Evolutionary conservation across 352 stramenopile genomes (phyloP), one percentile per base, ranked within the genome.

Genomic region (Phytopythium chamaehyphon): DNA sequence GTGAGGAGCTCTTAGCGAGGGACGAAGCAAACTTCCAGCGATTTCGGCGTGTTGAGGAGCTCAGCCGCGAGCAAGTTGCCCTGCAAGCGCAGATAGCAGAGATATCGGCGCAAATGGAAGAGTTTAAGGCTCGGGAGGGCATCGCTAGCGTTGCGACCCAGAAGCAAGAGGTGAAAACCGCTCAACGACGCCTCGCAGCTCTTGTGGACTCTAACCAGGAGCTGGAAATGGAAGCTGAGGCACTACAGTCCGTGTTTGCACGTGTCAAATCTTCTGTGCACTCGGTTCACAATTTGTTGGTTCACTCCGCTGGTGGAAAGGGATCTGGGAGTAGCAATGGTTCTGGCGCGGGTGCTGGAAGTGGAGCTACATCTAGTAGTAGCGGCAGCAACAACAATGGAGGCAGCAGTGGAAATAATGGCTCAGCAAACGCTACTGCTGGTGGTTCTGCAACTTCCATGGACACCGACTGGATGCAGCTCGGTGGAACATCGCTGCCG

Each of bases 11-110:
- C 43, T 47, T 81, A 12, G 44, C 51, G 40, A 82, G 80, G 15
- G 81, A 91, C 50, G 81, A 86, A 45, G 74, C 76, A 38, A 91
- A 91, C 47, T 91, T 91, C 44, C 83, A 89, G 60, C 79, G 75
- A 21, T 91, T 91, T 55, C 83, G 86, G 55, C 76, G 73, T 31
- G 78, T 88, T 11, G 81, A 91, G 43, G 74, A 78, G 39, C 50
- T 91, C 8, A 73, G 84, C 39, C 65, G 69, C 8, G 81, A 91
- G 38, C 71, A 88, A 44, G 46, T 52, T n/a, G 33, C 46, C 18
- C 46, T 52, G 31, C 46, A 52, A 21, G 39, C 49, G 0, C 62
- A 85, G 40, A 40, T 77, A 12, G 68, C 78, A 16, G 47, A 61
- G 28, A 71, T 87, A 35, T 68, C 62, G 0, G 24, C 58, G 3